Evolutionary conservation across 129 eudicot species (phyloP).

Genomic region (Chrysanthemum lavandulifolium): DNA sequence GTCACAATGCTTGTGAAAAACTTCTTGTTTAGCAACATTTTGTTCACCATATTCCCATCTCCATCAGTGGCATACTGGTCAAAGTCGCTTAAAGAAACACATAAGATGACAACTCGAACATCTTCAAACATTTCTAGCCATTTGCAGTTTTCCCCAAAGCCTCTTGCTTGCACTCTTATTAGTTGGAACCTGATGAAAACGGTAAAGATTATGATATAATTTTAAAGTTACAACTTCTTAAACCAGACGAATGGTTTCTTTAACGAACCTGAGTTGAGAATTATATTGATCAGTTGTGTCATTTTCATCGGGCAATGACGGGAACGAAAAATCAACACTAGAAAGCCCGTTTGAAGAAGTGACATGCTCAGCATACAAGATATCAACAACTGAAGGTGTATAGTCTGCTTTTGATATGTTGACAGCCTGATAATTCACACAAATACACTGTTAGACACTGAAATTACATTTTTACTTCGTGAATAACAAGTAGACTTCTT

Average conservation of each 20-base stretch:
- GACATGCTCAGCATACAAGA: conserved; percentile 91
- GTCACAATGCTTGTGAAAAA: conserved; percentile 76
- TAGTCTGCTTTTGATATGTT: conserved; percentile 70
- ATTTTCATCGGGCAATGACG: conserved; percentile 44
- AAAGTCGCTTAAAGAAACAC: conserved; percentile 80
- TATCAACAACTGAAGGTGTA: conserved; percentile 77
- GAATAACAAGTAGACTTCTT: background rate
- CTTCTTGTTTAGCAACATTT: conserved; percentile 75
- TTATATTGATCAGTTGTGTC: conserved; percentile 56
- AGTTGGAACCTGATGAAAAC: conserved; percentile 63
- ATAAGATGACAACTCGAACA: conserved; percentile 76
- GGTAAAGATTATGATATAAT: background rate
- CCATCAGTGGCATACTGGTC: conserved; percentile 57
- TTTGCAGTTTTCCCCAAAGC: conserved; percentile 87
- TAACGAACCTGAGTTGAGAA: conserved; percentile 63
- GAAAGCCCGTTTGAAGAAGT: conserved; percentile 96
- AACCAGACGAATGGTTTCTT: background rate
- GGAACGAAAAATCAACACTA: conserved; percentile 81
- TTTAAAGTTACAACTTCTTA: background rate
- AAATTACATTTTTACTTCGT: background rate
- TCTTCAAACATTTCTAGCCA: conserved; percentile 99
- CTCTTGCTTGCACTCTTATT: conserved; percentile 85
- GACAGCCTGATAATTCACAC: conserved; percentile 57
- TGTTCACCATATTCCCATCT: conserved; percentile 58
- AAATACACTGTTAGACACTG: background rate